These are phyloP conservation scores for Morella rubra DNA, from an alignment of 306 rosid species.

Conservation along the genomic window DNA sequence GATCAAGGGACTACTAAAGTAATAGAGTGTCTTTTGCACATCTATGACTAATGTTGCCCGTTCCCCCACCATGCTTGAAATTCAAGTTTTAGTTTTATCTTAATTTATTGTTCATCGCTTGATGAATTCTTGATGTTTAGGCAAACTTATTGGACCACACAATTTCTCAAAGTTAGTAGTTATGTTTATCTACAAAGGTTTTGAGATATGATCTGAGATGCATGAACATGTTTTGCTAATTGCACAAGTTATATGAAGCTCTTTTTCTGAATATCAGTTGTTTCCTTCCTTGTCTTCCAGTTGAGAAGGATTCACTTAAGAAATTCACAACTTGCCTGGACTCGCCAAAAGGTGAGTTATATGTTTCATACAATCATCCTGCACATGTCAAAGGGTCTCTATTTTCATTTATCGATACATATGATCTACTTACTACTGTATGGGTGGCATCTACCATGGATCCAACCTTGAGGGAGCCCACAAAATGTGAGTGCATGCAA, in stretches of 20 bases:
- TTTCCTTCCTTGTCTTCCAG: slow-evolving; percentile 45
- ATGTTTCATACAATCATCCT: neutral
- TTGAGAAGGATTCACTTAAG: slow-evolving; percentile 69
- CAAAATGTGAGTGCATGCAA: neutral
- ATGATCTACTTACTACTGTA: neutral
- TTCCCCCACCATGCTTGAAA: neutral
- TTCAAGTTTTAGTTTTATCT: slow-evolving; percentile 14
- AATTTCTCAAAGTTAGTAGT: neutral
- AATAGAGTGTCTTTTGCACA: neutral
- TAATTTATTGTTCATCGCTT: slow-evolving; percentile 11
- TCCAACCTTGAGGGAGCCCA: neutral
- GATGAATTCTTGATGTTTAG: neutral
- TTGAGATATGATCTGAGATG: neutral
- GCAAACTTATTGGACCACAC: neutral
- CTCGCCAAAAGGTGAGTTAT: slow-evolving; percentile 88
- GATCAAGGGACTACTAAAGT: neutral
- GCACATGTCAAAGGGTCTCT: neutral
- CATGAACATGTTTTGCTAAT: slow-evolving; percentile 16
- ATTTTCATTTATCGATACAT: neutral
- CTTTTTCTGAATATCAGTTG: slow-evolving; percentile 28
- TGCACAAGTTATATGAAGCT: slow-evolving; percentile 24
- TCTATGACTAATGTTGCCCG: neutral
- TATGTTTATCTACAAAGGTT: slow-evolving; percentile 1
- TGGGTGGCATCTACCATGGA: neutral
- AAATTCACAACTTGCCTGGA: slow-evolving; percentile 66